These are phyloP conservation scores for Vigna hirtella DNA, from an alignment of 306 rosid species.

Conservation along the genomic window DNA sequence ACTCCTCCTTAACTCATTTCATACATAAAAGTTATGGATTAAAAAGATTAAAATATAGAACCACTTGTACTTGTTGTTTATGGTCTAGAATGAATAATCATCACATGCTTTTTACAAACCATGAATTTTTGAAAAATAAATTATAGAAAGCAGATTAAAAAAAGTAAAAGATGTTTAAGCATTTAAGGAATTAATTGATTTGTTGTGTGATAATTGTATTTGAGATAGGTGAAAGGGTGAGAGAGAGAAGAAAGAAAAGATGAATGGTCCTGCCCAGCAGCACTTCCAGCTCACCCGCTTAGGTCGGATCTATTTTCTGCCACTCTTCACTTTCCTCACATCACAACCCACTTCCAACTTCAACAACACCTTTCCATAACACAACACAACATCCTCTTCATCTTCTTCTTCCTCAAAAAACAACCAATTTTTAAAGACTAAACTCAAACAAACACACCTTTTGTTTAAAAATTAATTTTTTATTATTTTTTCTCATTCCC, in stretches of 20 bases:
- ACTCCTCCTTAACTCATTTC: too few relatives aligned
- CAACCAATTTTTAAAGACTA: neutral
- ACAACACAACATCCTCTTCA: constrained; percentile 33
- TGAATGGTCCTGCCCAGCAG: constrained; percentile 45
- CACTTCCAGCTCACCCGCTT: constrained; percentile 71
- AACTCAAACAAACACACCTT: neutral
- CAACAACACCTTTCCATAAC: constrained; percentile 46
- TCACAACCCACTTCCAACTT: constrained; percentile 50
- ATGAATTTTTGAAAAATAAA: too few relatives aligned
- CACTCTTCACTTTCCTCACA: constrained; percentile 44
- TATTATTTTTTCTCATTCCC: neutral
- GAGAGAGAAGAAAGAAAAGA: constrained; percentile 21
- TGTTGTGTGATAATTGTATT: neutral
- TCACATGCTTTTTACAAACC: too few relatives aligned
- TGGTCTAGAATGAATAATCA: too few relatives aligned
- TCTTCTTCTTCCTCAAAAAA: constrained; percentile 10
- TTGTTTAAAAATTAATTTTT: neutral
- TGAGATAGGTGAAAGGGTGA: neutral
- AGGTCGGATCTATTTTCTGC: constrained; percentile 72
- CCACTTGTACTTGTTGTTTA: too few relatives aligned
- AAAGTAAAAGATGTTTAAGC: too few relatives aligned
- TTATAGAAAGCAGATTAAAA: too few relatives aligned
- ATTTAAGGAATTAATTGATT: neutral
- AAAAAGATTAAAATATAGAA: too few relatives aligned
- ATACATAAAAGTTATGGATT: too few relatives aligned